These are phyloP conservation scores for Lentinula sp. DNA, from an alignment of 768 basidiomycete genomes.

Conservation along the genomic window DNA sequence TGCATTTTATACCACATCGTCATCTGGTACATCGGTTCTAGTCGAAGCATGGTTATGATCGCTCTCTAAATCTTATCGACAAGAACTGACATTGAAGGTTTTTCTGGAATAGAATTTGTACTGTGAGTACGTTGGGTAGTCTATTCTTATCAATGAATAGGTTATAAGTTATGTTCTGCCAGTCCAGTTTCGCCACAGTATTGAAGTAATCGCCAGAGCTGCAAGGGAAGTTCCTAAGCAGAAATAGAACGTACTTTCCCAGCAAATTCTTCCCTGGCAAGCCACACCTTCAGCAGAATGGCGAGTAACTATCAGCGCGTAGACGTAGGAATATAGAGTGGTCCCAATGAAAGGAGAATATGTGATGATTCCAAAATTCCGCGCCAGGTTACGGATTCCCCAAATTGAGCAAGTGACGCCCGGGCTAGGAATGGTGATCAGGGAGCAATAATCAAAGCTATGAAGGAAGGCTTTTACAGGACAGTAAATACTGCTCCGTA, in stretches of 20 bases:
- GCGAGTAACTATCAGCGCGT: constrained; percentile 59
- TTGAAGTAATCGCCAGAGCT: constrained; percentile 35
- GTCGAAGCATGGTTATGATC: constrained; percentile 4
- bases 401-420: constrained; percentile 67
- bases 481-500: constrained; percentile 72
- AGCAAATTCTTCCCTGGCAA: constrained; percentile 59
- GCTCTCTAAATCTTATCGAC: neutral
- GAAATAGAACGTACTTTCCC: constrained; percentile 60
- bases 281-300: constrained; percentile 36
- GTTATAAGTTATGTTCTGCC: constrained; percentile 36
- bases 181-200: constrained; percentile 63
- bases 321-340: constrained; percentile 71
- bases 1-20: neutral
- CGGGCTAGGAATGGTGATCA: constrained; percentile 37
- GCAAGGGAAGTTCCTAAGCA: constrained; percentile 33
- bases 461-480: constrained; percentile 39
- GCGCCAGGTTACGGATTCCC: constrained; percentile 63
- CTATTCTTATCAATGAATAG: neutral
- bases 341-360: constrained; percentile 76
- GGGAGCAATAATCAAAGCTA: neutral
- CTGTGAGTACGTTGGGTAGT: neutral
- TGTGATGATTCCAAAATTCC: constrained; percentile 72
- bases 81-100: neutral
- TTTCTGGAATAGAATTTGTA: neutral
- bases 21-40: neutral